Evolutionary conservation across 371 early-diverging fungal genomes (phyloP).

Genomic region (Lichtheimia ramosa): DNA sequence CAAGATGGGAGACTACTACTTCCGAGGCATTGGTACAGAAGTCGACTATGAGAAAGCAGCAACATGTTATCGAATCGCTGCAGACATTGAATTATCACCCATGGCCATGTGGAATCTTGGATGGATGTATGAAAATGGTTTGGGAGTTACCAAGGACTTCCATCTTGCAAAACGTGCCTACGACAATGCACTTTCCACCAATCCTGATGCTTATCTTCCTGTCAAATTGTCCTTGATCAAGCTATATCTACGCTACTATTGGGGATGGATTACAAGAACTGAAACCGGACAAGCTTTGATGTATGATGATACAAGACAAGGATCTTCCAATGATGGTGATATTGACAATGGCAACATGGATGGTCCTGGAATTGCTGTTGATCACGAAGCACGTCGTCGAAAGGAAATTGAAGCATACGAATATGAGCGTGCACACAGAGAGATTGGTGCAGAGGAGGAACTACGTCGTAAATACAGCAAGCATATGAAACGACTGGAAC

Average conservation of each 20-base stretch:
- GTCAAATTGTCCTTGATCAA: slow-evolving; percentile 77
- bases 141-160: slow-evolving; percentile 85
- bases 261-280: slow-evolving; percentile 62
- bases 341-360: not conserved
- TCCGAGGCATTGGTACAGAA: slow-evolving; percentile 79
- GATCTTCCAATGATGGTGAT: not conserved
- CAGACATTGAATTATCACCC: slow-evolving; percentile 75
- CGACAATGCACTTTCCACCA: slow-evolving; percentile 73
- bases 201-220: slow-evolving; percentile 82
- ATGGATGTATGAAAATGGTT: slow-evolving; percentile 96
- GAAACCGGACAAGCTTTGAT: slow-evolving; percentile 39
- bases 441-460: slow-evolving; percentile 39
- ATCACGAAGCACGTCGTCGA: slow-evolving; percentile 19
- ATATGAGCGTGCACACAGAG: slow-evolving; percentile 18
- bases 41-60: slow-evolving; percentile 77
- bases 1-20: slow-evolving; percentile 94
- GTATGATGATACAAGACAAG: slow-evolving; percentile 2
- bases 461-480: slow-evolving; percentile 37
- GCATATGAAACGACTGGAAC: slow-evolving; percentile 32
- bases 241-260: slow-evolving; percentile 65
- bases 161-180: slow-evolving; percentile 93
- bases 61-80: slow-evolving; percentile 85
- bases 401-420: slow-evolving; percentile 24
- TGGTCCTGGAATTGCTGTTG: not conserved
- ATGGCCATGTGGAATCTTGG: slow-evolving; percentile 97